A percentile compares a stretch with the other conserved stretches of the same genome.
phyloP scores from a whole-genome alignment of 2,329 filamentous ascomycete genomes.

The Fusarium verrucosum region DNA sequence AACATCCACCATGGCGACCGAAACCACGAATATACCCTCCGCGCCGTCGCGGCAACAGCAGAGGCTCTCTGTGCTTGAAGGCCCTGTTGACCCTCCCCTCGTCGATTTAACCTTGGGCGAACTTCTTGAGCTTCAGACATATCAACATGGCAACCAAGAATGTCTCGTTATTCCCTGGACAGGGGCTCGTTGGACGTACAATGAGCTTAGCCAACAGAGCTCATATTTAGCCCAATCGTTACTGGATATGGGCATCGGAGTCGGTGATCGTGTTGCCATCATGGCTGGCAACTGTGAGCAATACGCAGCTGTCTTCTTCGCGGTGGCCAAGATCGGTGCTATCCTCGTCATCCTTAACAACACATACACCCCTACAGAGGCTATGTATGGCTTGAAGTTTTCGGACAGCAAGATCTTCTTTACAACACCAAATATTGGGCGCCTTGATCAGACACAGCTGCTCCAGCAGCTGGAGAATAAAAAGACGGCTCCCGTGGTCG shows the following conservation, averaged over 20 bases:
- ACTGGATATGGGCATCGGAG: slow-evolving; percentile 70
- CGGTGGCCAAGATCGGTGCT: slow-evolving; percentile 71
- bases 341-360: slow-evolving; percentile 83
- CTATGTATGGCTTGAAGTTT: slow-evolving; percentile 75
- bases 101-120: slow-evolving; percentile 77
- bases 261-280: slow-evolving; percentile 76
- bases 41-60: slow-evolving; percentile 47
- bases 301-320: slow-evolving; percentile 81
- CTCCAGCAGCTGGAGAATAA: slow-evolving; percentile 62
- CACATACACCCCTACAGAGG: slow-evolving; percentile 79
- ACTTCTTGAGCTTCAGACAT: slow-evolving; percentile 75
- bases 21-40: slow-evolving; percentile 44
- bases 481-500: slow-evolving; percentile 58
- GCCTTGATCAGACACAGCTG: slow-evolving; percentile 69
- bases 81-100: slow-evolving; percentile 73
- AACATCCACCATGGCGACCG: slow-evolving; percentile 43
- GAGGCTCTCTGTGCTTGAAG: slow-evolving; percentile 69
- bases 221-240: slow-evolving; percentile 71
- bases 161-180: slow-evolving; percentile 81
- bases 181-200: slow-evolving; percentile 76
- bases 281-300: slow-evolving; percentile 84
- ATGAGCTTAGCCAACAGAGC: slow-evolving; percentile 69
- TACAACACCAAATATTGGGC: slow-evolving; percentile 74
- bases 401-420: slow-evolving; percentile 78
- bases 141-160: slow-evolving; percentile 71